phyloP scores from a whole-genome alignment of 1,284 basidiomycete genomes.

The Rhodotorula sp. region DNA sequence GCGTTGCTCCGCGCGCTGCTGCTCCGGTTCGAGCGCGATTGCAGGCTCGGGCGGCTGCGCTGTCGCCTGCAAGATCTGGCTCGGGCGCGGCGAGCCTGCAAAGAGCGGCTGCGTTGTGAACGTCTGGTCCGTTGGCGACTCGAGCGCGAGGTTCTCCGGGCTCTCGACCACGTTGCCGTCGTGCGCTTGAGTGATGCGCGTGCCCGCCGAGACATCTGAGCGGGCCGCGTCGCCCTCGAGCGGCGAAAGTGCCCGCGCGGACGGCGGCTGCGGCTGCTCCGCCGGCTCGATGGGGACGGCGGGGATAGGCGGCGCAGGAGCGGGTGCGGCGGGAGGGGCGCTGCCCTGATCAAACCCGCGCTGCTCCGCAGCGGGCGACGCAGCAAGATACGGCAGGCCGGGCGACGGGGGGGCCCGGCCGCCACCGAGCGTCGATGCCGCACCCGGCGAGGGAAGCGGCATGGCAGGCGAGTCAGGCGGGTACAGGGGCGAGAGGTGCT shows the following conservation, averaged over 20 bases:
- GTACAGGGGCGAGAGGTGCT: slow-evolving; percentile 3
- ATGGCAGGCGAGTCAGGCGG: neutral
- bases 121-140: slow-evolving; percentile 1
- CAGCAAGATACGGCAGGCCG: slow-evolving; percentile 11
- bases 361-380: slow-evolving; percentile 6
- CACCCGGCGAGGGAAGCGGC: slow-evolving; percentile 28
- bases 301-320: neutral
- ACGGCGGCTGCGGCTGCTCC: neutral
- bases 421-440: neutral
- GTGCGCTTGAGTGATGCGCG: slow-evolving; percentile 11
- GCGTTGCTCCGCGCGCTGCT: neutral
- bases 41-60: neutral
- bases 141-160: slow-evolving; percentile 14
- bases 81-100: neutral
- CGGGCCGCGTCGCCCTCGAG: neutral
- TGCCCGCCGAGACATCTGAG: slow-evolving; percentile 1
- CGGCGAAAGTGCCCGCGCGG: neutral
- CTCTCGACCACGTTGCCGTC: slow-evolving; percentile 23
- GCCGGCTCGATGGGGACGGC: neutral
- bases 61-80: neutral
- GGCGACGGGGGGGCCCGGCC: neutral
- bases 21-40: neutral
- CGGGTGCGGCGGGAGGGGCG: neutral
- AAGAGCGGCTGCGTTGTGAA: slow-evolving; percentile 27
- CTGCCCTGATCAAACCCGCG: neutral